phyloP scores from a whole-genome alignment of 495 filamentous ascomycete species.

The Penicillium robsamsonii region DNA sequence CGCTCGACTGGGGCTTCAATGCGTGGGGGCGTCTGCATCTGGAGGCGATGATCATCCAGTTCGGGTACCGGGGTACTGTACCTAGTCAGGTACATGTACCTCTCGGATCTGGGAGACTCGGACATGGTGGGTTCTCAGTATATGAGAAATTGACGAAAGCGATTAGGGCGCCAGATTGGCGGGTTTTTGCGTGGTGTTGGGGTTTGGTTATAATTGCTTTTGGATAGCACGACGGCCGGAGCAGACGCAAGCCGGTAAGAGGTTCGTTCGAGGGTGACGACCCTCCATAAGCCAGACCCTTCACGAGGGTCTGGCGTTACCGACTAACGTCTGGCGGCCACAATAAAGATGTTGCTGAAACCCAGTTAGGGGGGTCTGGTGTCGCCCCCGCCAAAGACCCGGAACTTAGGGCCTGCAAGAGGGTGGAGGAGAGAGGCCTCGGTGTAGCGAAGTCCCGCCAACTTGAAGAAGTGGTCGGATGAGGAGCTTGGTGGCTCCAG shows the following conservation, averaged over 20 bases:
- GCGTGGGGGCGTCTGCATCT: constrained; percentile 64
- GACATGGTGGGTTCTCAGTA: constrained; percentile 48
- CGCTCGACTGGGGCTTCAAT: constrained; percentile 50
- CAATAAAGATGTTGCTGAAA: constrained; percentile 34
- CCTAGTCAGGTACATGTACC: constrained; percentile 52
- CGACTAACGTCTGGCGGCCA: constrained; percentile 43
- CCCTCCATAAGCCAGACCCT: constrained; percentile 50
- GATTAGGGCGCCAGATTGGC: constrained; percentile 25
- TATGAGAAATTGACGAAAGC: constrained; percentile 7
- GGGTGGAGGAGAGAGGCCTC: constrained; percentile 83
- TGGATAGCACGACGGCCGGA: constrained; percentile 26
- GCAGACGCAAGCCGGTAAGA: constrained; percentile 36
- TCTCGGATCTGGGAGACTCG: constrained; percentile 61
- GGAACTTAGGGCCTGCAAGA: constrained; percentile 84
- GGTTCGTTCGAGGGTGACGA: constrained; percentile 34
- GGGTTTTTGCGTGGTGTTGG: constrained; percentile 1
- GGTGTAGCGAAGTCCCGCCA: constrained; percentile 83
- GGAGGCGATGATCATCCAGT: constrained; percentile 89
- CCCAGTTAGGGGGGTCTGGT: constrained; percentile 96
- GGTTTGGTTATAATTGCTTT: constrained; percentile 11
- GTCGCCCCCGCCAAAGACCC: constrained; percentile 93
- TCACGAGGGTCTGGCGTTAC: constrained; percentile 48
- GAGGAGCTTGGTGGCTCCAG: constrained; percentile 41
- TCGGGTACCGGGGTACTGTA: constrained; percentile 82
- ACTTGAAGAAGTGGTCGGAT: constrained; percentile 71